Evolutionary conservation across 2,329 filamentous ascomycete species (phyloP).

Genomic region (Penicillium corylophilum): DNA sequence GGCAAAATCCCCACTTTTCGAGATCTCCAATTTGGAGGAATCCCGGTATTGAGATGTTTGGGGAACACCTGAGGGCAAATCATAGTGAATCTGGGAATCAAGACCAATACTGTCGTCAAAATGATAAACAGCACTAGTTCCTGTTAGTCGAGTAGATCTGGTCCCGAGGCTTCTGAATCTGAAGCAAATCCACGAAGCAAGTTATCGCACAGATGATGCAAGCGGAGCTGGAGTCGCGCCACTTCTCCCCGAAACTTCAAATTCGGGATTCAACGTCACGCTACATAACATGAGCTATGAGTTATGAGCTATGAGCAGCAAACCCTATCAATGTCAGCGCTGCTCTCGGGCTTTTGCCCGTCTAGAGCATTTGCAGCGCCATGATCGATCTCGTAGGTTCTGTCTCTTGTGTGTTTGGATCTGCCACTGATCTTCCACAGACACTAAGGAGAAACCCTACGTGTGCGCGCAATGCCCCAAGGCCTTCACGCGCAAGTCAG

Average conservation of each 20-base stretch:
- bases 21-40: constrained; percentile 17
- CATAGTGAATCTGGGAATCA: neutral
- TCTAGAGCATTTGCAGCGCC: constrained; percentile 37
- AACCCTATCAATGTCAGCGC: constrained; percentile 31
- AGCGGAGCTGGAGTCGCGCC: neutral
- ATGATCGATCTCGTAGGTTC: constrained; percentile 35
- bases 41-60: neutral
- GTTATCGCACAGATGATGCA: neutral
- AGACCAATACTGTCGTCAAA: neutral
- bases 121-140: neutral
- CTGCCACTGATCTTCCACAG: constrained; percentile 20
- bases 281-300: neutral
- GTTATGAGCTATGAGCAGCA: constrained; percentile 17
- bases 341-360: constrained; percentile 33
- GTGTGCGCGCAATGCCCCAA: constrained; percentile 31
- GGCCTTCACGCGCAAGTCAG: constrained; percentile 37
- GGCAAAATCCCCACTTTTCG: neutral
- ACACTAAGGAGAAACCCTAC: constrained; percentile 38
- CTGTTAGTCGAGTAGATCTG: neutral
- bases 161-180: no score
- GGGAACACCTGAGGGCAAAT: neutral
- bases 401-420: neutral
- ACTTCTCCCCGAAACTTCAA: neutral
- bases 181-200: neutral
- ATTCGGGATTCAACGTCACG: neutral